These are phyloP conservation scores for Lecanicillium sp. DNA, from an alignment of 2,329 filamentous ascomycete species.

Conservation along the genomic window DNA sequence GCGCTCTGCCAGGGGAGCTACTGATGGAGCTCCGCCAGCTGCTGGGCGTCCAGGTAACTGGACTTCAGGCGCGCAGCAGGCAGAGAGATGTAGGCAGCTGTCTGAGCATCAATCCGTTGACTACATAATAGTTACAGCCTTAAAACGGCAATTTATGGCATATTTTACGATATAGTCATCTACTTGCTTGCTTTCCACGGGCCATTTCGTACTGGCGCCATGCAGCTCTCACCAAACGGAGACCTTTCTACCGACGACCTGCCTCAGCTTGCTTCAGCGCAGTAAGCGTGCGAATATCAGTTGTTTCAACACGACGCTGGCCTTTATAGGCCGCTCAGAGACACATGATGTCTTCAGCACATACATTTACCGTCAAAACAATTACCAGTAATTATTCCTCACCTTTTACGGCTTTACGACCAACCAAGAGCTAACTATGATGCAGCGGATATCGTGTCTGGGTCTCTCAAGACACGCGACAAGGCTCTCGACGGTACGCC, in stretches of 20 bases:
- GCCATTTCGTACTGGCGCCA: neutral
- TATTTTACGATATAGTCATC: no score
- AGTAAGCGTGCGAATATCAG: no score
- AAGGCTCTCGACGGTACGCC: conserved; percentile 36
- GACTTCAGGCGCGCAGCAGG: no score
- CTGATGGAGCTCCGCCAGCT: conserved; percentile 2
- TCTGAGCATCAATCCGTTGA: no score
- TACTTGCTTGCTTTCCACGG: neutral
- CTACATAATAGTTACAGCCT: no score
- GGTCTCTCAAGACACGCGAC: conserved; percentile 29
- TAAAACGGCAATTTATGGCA: no score
- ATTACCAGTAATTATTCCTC: conserved; percentile 2
- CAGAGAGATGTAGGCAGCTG: no score
- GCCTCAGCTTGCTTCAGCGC: no score
- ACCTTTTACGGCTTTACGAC: neutral
- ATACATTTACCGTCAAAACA: conserved; percentile 7
- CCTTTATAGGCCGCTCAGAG: neutral
- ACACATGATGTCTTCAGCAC: conserved; percentile 10
- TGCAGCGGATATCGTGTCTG: conserved; percentile 4
- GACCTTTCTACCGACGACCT: neutral
- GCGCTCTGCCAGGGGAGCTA: neutral
- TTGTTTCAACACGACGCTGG: no score
- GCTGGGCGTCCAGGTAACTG: no score
- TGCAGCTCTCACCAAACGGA: neutral
- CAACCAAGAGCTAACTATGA: neutral